A percentile compares a stretch with the other conserved stretches of the same genome.
phyloP scores from a whole-genome alignment of 345 rosid species.

The Arabis alpina region DNA sequence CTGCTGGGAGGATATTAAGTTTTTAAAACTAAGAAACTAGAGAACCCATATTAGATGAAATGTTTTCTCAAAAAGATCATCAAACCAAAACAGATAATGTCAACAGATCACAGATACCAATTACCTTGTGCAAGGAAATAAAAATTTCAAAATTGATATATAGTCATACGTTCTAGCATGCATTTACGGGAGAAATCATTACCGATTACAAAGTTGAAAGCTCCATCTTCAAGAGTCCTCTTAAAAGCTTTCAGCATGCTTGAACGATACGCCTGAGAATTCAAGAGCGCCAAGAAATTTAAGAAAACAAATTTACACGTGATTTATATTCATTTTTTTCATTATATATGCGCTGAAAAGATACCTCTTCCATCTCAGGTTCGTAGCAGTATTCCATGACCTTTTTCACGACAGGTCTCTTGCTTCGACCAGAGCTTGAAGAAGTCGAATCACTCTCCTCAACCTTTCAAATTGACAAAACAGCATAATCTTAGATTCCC shows the following conservation, averaged over 20 bases:
- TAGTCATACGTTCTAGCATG: constrained; percentile 20
- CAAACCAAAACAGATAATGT: constrained; percentile 42
- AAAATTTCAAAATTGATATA: constrained; percentile 35
- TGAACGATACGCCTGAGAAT: constrained; percentile 73
- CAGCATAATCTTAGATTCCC: constrained; percentile 24
- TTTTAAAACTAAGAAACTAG: constrained; percentile 42
- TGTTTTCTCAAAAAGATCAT: constrained; percentile 37
- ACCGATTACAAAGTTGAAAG: constrained; percentile 85
- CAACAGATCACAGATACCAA: constrained; percentile 39
- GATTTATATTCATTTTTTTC: constrained; percentile 7
- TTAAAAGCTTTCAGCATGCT: constrained; percentile 96
- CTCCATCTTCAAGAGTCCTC: constrained; percentile 91
- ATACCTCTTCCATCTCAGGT: constrained; percentile 99
- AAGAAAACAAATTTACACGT: not conserved
- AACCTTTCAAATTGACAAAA: constrained; percentile 51
- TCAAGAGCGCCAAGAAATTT: constrained; percentile 25
- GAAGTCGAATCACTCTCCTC: constrained; percentile 75
- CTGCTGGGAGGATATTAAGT: constrained; percentile 18
- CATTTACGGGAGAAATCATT: constrained; percentile 48
- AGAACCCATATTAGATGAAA: constrained; percentile 33
- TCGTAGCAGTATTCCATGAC: constrained; percentile 96
- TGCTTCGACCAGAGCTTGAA: constrained; percentile 60
- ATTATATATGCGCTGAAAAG: constrained; percentile 18
- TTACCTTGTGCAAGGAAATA: constrained; percentile 40
- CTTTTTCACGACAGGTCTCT: constrained; percentile 64